Conservation (phyloP, 1,284 basidiomycete species). For the Austroboletus sp. region DNA sequence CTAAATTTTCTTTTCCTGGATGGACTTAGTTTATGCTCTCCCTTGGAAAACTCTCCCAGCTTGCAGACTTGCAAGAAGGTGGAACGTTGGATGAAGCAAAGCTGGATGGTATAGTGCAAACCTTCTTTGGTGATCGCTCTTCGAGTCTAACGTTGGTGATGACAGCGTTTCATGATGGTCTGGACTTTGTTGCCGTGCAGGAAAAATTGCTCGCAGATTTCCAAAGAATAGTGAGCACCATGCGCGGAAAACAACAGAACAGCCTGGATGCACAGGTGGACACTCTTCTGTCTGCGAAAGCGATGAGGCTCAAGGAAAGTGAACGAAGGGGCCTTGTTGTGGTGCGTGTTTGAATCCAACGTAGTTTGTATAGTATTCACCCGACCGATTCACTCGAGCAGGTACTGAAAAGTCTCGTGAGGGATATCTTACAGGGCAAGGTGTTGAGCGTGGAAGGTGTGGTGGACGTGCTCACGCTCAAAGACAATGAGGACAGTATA, state of each 20-base stretch:
- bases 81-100: conserved; percentile 40
- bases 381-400: conserved; percentile 20
- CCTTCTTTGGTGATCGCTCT: background rate
- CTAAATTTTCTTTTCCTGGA: conserved; percentile 31
- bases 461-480: conserved; percentile 65
- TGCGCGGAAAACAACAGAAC: conserved; percentile 55
- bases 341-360: conserved; percentile 32
- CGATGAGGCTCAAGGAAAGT: conserved; percentile 39
- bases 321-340: conserved; percentile 38
- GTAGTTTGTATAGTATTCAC: background rate
- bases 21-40: conserved; percentile 67
- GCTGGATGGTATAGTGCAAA: conserved; percentile 45
- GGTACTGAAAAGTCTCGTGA: conserved; percentile 61
- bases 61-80: conserved; percentile 65
- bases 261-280: conserved; percentile 65
- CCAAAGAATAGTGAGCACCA: conserved; percentile 40
- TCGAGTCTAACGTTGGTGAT: conserved; percentile 1
- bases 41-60: conserved; percentile 80
- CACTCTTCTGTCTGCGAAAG: conserved; percentile 51
- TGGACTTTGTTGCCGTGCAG: conserved; percentile 72
- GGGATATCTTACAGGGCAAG: conserved; percentile 62
- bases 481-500: conserved; percentile 53
- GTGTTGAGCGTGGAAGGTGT: conserved; percentile 62
- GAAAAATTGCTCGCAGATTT: conserved; percentile 57
- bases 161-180: conserved; percentile 62